phyloP scores from a whole-genome alignment of 192 early-diverging fungal genomes.

The Phycomyces nitens region DNA sequence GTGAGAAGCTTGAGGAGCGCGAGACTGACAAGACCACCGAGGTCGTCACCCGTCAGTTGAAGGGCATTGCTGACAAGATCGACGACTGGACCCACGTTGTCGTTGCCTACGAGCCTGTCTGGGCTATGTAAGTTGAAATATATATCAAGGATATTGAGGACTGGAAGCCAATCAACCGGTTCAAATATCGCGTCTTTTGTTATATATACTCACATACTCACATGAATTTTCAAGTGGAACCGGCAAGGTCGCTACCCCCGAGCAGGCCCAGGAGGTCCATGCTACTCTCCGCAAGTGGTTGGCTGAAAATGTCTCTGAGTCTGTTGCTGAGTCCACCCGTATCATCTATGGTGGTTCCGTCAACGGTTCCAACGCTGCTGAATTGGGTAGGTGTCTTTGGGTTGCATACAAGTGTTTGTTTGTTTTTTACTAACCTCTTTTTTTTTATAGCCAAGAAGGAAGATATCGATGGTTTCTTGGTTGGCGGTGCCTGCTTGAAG shows the following conservation, averaged over 20 bases:
- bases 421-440: constrained; percentile 2
- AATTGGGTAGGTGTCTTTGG: constrained; percentile 46
- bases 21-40: constrained; percentile 83
- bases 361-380: constrained; percentile 80
- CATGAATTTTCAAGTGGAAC: constrained; percentile 60
- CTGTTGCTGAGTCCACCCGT: constrained; percentile 85
- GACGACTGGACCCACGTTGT: constrained; percentile 92
- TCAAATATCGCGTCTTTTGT: too few species aligned
- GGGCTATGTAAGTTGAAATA: constrained; percentile 84
- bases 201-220: too few species aligned
- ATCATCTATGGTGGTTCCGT: constrained; percentile 98
- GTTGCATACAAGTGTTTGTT: neutral
- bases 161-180: too few species aligned
- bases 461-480: constrained; percentile 99
- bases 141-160: too few species aligned
- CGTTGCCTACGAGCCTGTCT: constrained; percentile 99
- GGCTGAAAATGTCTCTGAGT: constrained; percentile 72
- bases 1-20: constrained; percentile 95
- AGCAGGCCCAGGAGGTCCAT: constrained; percentile 98
- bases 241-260: constrained; percentile 92
- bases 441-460: constrained; percentile 55
- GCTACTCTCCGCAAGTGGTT: constrained; percentile 85
- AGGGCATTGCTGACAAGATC: constrained; percentile 74
- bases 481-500: constrained; percentile 98
- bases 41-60: constrained; percentile 86